A percentile compares a stretch with the other conserved stretches of the same genome.
These are phyloP conservation scores for Xerocomellus intermedius DNA, from an alignment of 768 basidiomycete species.

Conservation along the genomic window DNA sequence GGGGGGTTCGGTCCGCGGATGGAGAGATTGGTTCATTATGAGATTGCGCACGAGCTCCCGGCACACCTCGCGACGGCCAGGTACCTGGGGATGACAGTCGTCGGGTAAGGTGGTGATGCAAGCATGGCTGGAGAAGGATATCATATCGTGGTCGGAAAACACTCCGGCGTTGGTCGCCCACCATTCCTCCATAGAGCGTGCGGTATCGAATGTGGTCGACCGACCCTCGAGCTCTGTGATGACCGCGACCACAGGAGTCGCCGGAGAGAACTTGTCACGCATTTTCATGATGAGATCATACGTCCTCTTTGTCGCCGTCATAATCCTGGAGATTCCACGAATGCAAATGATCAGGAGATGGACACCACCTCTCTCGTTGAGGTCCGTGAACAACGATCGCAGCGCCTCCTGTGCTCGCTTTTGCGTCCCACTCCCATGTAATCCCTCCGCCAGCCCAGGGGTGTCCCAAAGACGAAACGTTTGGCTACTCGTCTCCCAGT, in stretches of 20 bases:
- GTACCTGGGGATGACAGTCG: conserved; percentile 18
- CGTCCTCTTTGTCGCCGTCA: conserved; percentile 17
- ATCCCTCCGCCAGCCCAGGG: conserved; percentile 28
- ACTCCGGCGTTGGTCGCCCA: conserved; percentile 32
- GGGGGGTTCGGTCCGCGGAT: conserved; percentile 14
- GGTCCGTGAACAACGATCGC: conserved; percentile 20
- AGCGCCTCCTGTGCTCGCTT: conserved; percentile 20
- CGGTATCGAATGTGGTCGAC: conserved; percentile 8
- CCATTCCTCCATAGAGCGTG: conserved; percentile 37
- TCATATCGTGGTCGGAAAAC: conserved; percentile 29
- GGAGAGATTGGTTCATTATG: conserved; percentile 16
- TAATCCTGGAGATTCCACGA: conserved; percentile 17
- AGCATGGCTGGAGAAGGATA: conserved; percentile 35
- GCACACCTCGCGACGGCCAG: conserved; percentile 20
- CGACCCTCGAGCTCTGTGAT: conserved; percentile 33
- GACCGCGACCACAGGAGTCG: conserved; percentile 27
- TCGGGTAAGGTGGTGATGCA: conserved; percentile 38
- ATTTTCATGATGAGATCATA: conserved; percentile 17
- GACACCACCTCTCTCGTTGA: conserved; percentile 20
- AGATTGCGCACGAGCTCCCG: conserved; percentile 19
- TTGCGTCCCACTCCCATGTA: conserved; percentile 15
- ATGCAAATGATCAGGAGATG: conserved; percentile 30
- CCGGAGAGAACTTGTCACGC: conserved; percentile 13
- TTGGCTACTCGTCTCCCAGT: conserved; percentile 9
- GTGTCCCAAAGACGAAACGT: conserved; percentile 31